Percentiles rank a stretch among this genome's conserved stretches.
These are phyloP conservation scores for Trapa incisa DNA, from an alignment of 345 rosid genomes.

Conservation along the genomic window DNA sequence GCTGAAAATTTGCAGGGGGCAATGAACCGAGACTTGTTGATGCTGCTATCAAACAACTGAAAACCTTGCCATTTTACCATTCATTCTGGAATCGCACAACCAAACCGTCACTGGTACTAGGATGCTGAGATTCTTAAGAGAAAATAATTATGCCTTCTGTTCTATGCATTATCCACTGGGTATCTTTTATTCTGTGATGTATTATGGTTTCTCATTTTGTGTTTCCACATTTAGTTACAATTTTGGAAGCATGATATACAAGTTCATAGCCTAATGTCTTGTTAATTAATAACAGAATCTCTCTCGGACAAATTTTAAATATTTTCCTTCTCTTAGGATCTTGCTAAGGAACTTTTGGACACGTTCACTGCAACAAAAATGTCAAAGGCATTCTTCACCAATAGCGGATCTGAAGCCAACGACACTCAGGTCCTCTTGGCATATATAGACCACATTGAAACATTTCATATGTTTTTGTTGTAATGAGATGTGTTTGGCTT, in stretches of 20 bases:
- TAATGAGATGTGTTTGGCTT: neutral
- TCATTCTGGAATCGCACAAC: slow-evolving; percentile 98
- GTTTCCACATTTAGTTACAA: neutral
- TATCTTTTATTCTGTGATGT: neutral
- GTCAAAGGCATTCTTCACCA: slow-evolving; percentile 84
- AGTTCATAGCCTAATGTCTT: neutral
- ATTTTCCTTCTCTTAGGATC: slow-evolving; percentile 49
- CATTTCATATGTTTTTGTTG: neutral
- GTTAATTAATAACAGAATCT: neutral
- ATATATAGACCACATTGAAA: neutral
- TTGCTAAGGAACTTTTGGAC: slow-evolving; percentile 77
- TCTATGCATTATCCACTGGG: neutral
- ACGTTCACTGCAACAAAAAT: slow-evolving; percentile 72
- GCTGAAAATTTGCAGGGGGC: slow-evolving; percentile 49
- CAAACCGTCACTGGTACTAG: slow-evolving; percentile 75
- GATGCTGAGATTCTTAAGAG: neutral
- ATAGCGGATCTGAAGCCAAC: slow-evolving; percentile 96
- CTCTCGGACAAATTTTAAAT: neutral
- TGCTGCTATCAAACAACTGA: slow-evolving; percentile 69
- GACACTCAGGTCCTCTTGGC: slow-evolving; percentile 64
- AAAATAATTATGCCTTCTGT: neutral
- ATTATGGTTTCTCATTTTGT: neutral
- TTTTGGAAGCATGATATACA: neutral
- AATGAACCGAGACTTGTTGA: slow-evolving; percentile 78
- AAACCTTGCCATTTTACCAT: slow-evolving; percentile 81